Base-by-base conservation (phyloP, 768 basidiomycete species). In the Suillus alpinus region DNA sequence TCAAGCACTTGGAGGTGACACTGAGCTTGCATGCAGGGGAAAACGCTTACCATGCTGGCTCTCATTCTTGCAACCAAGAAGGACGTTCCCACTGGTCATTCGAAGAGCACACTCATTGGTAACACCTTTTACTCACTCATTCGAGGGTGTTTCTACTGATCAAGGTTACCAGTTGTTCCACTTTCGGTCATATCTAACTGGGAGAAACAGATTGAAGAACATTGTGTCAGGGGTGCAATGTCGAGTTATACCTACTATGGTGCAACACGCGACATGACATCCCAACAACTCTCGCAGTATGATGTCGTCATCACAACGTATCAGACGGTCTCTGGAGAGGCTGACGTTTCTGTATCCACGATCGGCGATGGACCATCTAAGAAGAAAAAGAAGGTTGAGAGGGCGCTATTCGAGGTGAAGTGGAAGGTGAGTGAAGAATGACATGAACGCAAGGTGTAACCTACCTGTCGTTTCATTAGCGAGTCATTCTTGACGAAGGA, bases 251-350 rank as follows among this genome's bases (percentile, higher is more conserved):
- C 88, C 23, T 95, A 94, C 73, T 91, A 95, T 64, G 91, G 90
- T 23, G 68, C 80, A 18, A 83, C 78, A n/a, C 86, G 90, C 37
- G 77, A 81, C 18, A 72, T 91, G 69, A 79, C 76, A 32, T 72
- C 88, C 1, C 75, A 80, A 51, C 79, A 90, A 50, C 74, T 95
- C n/a, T 77, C 80, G 65, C 79, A 81, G 63, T 84, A 83, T 67
- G 94, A 95, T 64, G 74, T 93, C 8, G 86, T 95, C 9, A 86
- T 95, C 59, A 93, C 93, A 0, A 95, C 93, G 2, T 94, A 93
- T 69, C 87, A 91, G 67, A 83, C 85, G 12, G 84, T 91, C 31
- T 71, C 81, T 16, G 79, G 82, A 13, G 91, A 92, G 58, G 76
- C 74, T 34, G 76, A 78, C 41, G 61, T 65, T 46, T 64, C 43